Percentiles rank a stretch among this genome's conserved stretches.
phyloP scores from a whole-genome alignment of 208 protist species.

The Polymyxa betae region DNA sequence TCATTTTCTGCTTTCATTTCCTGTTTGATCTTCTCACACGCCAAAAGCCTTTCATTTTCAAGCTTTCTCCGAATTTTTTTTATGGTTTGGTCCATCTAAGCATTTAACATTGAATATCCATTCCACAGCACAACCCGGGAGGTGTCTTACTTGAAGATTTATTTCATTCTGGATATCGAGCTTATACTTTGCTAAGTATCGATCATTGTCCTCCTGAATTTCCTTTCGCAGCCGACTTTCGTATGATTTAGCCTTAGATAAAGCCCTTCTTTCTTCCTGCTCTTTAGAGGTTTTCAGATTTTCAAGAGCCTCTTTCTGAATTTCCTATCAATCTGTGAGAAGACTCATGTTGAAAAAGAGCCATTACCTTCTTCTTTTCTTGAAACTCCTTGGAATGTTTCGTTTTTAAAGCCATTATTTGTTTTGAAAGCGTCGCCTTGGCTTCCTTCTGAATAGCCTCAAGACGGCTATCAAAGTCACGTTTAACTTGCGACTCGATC shows the following conservation, averaged over 20 bases:
- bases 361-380: background rate
- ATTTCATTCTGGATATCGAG: background rate
- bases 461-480: background rate
- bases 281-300: background rate
- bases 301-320: background rate
- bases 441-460: background rate
- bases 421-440: background rate
- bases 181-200: background rate
- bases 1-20: background rate
- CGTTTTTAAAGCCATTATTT: background rate
- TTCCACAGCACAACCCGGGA: no score
- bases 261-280: background rate
- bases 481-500: background rate
- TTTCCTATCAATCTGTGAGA: background rate
- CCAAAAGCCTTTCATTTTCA: background rate
- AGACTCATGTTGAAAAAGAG: background rate
- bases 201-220: background rate
- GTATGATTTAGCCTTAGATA: background rate
- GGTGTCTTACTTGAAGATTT: background rate
- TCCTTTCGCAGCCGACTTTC: background rate
- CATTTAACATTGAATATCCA: background rate
- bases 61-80: background rate
- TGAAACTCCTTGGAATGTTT: background rate
- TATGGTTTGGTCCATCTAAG: background rate
- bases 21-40: background rate